Evolutionary conservation across 495 filamentous ascomycete species (phyloP), one percentile per base, ranked within the genome.

Genomic region (Penicillium bovifimosum): DNA sequence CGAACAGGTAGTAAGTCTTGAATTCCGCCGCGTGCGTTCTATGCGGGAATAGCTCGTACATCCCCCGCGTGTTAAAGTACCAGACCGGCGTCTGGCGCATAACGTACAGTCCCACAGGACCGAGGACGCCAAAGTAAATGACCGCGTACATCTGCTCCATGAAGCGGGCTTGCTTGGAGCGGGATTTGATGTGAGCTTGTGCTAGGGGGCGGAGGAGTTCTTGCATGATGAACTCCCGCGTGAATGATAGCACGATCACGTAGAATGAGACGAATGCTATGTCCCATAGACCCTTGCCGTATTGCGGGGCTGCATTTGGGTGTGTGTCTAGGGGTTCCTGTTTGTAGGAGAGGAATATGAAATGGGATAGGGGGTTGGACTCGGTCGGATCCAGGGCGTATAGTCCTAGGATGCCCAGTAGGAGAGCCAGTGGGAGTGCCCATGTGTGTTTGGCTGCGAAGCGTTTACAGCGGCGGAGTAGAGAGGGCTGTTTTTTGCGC

Each of bases 101-200:
- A 49, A 95, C 86, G 56, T 85, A 96, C 61, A 96, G 64, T 13
- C 91, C 91, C 16, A 76, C 78, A 1, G 90, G 89, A 4, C 88
- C 87, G 32, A 89, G 77, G 52, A 91, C 35, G n/a, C 67, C 81
- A 59, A 93, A 95, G 73, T 96, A 96, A 18, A 95, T 72, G 20
- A 86, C 90, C 7, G 90, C 92, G 71, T 96, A 96, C 66, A 84
- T 78, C 69, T 96, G 91, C 66, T 96, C 91, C 87, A 95, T 91
- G 73, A 90, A 96, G 28, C 91, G 83, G 6, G 82, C 71, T 59
- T 91, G 87, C 72, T 95, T 96, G 27, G 73, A 76, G 16, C 82
- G 76, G 26, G 78, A 81, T 45, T 68, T 78, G 55, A 96, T 80
- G 11, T 85, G 85, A 32, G 64, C 65, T 34, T 77, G 68, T 8